Evolutionary conservation across 1,284 basidiomycete genomes (phyloP).

Genomic region (Afroboletus lepidellus): DNA sequence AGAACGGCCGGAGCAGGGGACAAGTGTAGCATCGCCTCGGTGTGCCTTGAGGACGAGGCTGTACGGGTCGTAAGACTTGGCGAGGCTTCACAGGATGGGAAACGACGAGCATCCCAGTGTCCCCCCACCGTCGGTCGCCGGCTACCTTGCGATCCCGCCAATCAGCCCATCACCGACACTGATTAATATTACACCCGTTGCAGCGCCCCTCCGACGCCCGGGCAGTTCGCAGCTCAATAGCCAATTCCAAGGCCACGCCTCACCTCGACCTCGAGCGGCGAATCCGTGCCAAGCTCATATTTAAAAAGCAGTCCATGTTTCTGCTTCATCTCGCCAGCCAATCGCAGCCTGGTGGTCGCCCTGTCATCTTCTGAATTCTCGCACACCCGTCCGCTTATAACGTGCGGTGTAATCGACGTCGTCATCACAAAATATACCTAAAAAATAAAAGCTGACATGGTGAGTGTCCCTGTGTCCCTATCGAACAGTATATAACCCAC

Average conservation of each 20-base stretch:
- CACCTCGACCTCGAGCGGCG: constrained; percentile 24
- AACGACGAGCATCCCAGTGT: not conserved
- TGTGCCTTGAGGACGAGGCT: constrained; percentile 22
- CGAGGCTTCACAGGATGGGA: constrained; percentile 7
- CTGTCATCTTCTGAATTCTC: not conserved
- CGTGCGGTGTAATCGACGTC: constrained; percentile 6
- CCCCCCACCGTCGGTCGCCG: constrained; percentile 10
- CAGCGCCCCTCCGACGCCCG: constrained; percentile 23
- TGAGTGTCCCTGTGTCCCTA: constrained; percentile 8
- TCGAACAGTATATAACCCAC: constrained; percentile 17
- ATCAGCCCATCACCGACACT: constrained; percentile 6
- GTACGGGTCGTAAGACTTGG: constrained; percentile 10
- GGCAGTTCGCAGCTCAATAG: constrained; percentile 13
- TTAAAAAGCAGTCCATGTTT: constrained; percentile 18
- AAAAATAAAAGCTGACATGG: constrained; percentile 27
- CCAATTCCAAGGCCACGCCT: constrained; percentile 15
- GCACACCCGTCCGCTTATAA: constrained; percentile 11
- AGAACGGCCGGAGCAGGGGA: constrained; percentile 10
- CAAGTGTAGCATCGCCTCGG: constrained; percentile 11
- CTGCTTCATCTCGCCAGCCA: constrained; percentile 20
- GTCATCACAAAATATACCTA: not conserved
- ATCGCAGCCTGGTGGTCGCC: constrained; percentile 17
- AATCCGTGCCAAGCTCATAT: constrained; percentile 3
- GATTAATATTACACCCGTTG: constrained; percentile 5
- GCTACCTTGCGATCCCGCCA: constrained; percentile 9